These are phyloP conservation scores for Cyamopsis tetragonoloba DNA, from an alignment of 306 rosid genomes.

Conservation along the genomic window DNA sequence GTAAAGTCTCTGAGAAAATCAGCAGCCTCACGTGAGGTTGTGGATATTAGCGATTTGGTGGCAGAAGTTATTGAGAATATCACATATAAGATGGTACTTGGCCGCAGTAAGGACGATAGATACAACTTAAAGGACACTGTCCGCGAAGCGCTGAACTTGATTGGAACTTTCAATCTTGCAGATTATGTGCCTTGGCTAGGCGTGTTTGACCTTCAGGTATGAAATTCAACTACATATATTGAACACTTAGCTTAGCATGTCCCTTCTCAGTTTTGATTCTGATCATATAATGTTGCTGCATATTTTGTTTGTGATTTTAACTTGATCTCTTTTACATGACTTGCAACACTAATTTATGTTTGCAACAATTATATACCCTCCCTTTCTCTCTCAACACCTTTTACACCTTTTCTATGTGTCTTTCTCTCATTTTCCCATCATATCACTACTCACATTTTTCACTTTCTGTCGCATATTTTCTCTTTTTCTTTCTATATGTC, in stretches of 20 bases:
- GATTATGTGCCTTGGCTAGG: slow-evolving; percentile 40
- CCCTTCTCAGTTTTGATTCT: background rate
- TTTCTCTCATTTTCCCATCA: no score
- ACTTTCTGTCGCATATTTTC: no score
- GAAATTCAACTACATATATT: background rate
- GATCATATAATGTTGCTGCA: background rate
- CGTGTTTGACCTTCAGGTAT: slow-evolving; percentile 39
- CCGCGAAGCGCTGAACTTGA: background rate
- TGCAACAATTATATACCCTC: no score
- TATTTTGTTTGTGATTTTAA: background rate
- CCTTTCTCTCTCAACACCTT: no score
- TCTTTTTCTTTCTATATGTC: no score
- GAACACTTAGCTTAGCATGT: background rate
- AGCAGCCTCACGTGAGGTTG: background rate
- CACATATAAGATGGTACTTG: slow-evolving; percentile 26
- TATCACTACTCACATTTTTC: no score
- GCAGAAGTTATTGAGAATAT: slow-evolving; percentile 9
- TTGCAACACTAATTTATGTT: background rate
- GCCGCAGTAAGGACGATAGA: background rate
- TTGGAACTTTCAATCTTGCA: slow-evolving; percentile 32
- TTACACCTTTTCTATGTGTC: no score
- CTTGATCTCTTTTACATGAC: background rate
- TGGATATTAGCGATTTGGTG: slow-evolving; percentile 20
- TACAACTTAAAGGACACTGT: slow-evolving; percentile 30
- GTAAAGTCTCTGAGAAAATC: slow-evolving; percentile 9